Conservation (phyloP, 78 protist species). For the Dictyostelium capitatum region DNA sequence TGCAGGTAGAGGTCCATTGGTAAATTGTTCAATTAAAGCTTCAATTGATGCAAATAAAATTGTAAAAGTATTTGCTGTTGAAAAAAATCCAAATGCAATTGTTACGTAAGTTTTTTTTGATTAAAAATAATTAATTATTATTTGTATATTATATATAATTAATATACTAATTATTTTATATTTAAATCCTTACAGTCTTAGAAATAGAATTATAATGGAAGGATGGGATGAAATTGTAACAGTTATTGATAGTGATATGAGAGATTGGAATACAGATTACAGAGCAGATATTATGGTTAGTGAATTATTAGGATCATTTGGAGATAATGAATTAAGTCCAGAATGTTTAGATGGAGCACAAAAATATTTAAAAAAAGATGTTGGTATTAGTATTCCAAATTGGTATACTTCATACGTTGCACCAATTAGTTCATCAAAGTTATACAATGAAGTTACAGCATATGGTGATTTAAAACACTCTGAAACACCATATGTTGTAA, state of each 20-base stretch:
- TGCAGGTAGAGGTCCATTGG: conserved; percentile 99
- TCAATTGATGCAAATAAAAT: conserved; percentile 65
- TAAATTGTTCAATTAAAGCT: conserved; percentile 58
- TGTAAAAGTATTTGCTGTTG: conserved; percentile 93
- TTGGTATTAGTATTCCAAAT: conserved; percentile 94
- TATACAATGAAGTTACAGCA: conserved; percentile 82
- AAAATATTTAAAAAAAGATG: conserved; percentile 75
- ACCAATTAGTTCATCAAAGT: conserved; percentile 85
- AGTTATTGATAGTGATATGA: conserved; percentile 81
- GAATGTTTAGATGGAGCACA: conserved; percentile 99
- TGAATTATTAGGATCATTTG: conserved; percentile 98
- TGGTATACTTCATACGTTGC: conserved; percentile 92
- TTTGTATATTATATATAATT: no score
- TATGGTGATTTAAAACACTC: conserved; percentile 41
- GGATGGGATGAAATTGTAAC: conserved; percentile 76
- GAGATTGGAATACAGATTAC: conserved; percentile 46
- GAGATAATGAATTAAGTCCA: conserved; percentile 99
- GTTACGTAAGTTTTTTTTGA: conserved; percentile 84
- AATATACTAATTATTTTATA: neutral
- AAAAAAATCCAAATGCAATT: conserved; percentile 98
- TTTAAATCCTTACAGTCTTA: neutral
- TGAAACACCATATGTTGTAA: conserved; percentile 97
- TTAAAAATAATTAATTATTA: neutral
- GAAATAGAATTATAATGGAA: conserved; percentile 10
- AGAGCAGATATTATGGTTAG: conserved; percentile 91